Base-by-base conservation (phyloP, 202 grass and related monocot genomes). In the Eragrostis tef region DNA sequence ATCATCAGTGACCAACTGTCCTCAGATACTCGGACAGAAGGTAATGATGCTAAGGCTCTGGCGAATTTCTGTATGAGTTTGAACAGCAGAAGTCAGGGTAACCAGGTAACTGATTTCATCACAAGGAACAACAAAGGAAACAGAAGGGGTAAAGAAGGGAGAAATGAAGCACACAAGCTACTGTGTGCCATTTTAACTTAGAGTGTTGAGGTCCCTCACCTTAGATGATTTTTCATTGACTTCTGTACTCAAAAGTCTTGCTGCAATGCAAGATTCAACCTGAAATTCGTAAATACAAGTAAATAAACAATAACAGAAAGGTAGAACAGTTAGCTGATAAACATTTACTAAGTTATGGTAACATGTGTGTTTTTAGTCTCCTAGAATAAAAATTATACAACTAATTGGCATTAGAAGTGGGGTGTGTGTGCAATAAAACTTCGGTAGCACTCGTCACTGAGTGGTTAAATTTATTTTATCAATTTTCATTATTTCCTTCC, bases 1-100 rank as follows among this genome's bases (percentile, higher is more conserved):
- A 98, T 88, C 90, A 95, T 93, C 44, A 89, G 11, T 51, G 86
- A 93, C 88, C 90, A 98, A 86, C 80, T 86, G 49, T 90, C 85
- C 57, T 88, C 89, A 19, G 90, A 90, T 69, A 86, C 88, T 85
- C 86, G 93, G 24, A 80, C 49, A 81, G 82, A 83, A 71, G 92
- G 92, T 74, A 95, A 88, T 60, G 90, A 88, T 45, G 95, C 95
- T 80, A 98, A 93, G 49, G 88, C 81, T 72, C 20, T 45, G 11
- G 87, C 79, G 34, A 88, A 82, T 88, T 90, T 98, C 95, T 95
- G 70, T 41, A 76, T 52, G 27, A 39, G 34, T 62, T 79, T 68
- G 56, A 86, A 80, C 17, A 63, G 46, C n/a, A 76, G 34, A 46
- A 44, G 1, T 44, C 29, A 45, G 60, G 53, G 26, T 59, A 62